Evolutionary conservation across 2,329 filamentous ascomycete species (phyloP).

Genomic region (Botrytis fragariae): DNA sequence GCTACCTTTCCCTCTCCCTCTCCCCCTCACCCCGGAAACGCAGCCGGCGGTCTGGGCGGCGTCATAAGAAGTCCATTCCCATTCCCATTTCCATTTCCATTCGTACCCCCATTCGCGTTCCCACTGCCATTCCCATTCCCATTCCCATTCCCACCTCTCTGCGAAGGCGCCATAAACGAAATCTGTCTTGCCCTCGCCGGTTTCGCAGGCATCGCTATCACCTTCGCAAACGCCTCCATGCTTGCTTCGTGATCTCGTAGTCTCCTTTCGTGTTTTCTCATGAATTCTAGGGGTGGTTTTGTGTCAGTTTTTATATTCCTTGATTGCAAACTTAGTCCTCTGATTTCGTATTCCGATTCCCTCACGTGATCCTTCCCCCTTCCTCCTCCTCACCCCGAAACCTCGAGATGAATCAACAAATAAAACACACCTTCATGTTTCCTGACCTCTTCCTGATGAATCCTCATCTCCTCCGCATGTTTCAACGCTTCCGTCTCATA

Average conservation of each 20-base stretch:
- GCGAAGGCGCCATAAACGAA: constrained; percentile 28
- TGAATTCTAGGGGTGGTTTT: constrained; percentile 14
- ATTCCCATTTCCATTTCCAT: no score
- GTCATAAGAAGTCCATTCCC: background rate
- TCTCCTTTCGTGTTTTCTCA: constrained; percentile 29
- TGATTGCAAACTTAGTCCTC: no score
- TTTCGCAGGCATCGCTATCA: constrained; percentile 37
- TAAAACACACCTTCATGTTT: constrained; percentile 31
- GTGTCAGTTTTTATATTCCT: background rate
- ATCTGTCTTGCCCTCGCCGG: constrained; percentile 30
- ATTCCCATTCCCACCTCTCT: background rate
- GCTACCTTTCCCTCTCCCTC: background rate
- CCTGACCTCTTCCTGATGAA: constrained; percentile 36
- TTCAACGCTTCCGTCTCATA: constrained; percentile 37
- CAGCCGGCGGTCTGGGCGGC: background rate
- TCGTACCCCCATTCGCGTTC: background rate
- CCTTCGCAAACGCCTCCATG: constrained; percentile 37
- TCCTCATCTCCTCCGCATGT: constrained; percentile 36
- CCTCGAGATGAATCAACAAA: background rate
- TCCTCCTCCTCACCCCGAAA: no score
- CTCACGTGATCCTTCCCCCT: background rate
- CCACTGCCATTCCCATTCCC: background rate
- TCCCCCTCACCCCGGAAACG: background rate
- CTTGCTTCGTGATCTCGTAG: constrained; percentile 35
- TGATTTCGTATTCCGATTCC: background rate